Evolutionary conservation across 331 rosid species (phyloP).

Genomic region (Stylosanthes scabra): DNA sequence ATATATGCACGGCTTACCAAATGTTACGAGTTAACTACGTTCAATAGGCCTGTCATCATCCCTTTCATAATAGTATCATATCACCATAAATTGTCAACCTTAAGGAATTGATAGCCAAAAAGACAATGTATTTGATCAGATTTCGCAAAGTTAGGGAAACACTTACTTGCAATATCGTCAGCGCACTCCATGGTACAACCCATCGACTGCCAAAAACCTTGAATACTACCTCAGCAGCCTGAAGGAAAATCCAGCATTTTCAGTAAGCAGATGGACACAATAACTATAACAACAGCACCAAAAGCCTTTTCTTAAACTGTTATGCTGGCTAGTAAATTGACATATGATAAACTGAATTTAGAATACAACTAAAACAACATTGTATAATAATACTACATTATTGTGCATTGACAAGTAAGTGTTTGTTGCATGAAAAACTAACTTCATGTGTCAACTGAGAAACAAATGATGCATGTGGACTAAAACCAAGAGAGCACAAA

Average conservation of each 20-base stretch:
- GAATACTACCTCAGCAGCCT: conserved; percentile 60
- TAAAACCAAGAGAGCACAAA: conserved; percentile 10
- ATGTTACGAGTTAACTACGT: conserved; percentile 5
- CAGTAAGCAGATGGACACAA: conserved; percentile 21
- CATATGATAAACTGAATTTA: conserved; percentile 8
- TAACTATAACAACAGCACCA: neutral
- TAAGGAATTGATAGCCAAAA: conserved; percentile 13
- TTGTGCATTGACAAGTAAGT: conserved; percentile 14
- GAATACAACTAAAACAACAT: neutral
- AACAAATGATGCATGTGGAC: conserved; percentile 25
- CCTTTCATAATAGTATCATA: conserved; percentile 14
- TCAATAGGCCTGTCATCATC: conserved; percentile 14
- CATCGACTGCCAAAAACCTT: conserved; percentile 69
- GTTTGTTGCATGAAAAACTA: conserved; percentile 33
- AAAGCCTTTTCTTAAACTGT: neutral
- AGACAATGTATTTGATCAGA: neutral
- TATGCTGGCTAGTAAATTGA: neutral
- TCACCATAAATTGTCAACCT: conserved; percentile 21
- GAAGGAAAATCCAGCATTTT: conserved; percentile 40
- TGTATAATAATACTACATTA: conserved; percentile 12
- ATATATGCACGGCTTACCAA: conserved; percentile 6
- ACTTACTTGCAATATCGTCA: conserved; percentile 86
- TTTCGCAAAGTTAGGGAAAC: conserved; percentile 26
- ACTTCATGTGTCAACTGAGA: conserved; percentile 21
- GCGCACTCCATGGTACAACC: conserved; percentile 92